Base-by-base conservation (phyloP, 306 rosid genomes). In the Cucumis hystrix region DNA sequence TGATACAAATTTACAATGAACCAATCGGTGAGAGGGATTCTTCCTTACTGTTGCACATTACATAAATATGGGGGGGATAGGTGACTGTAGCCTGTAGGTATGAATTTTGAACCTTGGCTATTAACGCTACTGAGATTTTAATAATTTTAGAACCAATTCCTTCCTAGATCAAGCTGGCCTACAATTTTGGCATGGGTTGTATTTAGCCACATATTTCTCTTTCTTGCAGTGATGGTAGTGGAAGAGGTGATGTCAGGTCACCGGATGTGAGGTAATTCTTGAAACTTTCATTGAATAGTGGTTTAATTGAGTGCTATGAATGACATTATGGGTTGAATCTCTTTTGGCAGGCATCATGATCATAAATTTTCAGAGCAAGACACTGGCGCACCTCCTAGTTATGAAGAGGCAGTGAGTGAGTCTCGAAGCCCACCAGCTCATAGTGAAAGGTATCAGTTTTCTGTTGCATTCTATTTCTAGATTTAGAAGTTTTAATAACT, bases 401-500 rank as follows among this genome's bases (percentile, higher is more conserved):
- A 96, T 78, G 99, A 92, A 79, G 99, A 96, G 81, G 91, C 86
- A 86, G 88, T 91, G 70, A 87, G 83, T 18, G 97, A 92, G 79
- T 81, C 96, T 80, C 85, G 83, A 82, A 96, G 99, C 83, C 98
- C 97, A 52, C 87, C 75, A 45, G 57, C 77, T 78, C 86, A 80
- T 78, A 84, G 82, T 81, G 97, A 91, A 84, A 96, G 92, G 99
- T 89, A 85, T 73, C 67, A 76, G 78, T 47, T 74, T 56, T 71
- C 63, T 58, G 51, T 69, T 37, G 39, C 3, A 16, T 60, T 74
- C 33, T 45, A 33, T 20, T 63, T 77, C 49, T 52, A 74, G 37
- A 40, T 52, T 14, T 12, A 20, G 56, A 52, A 47, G 18, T 56
- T 63, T 65, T 80, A 28, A 7, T 52, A 55, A 58, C 28, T 43